Evolutionary conservation across 1,284 basidiomycete genomes (phyloP).

Genomic region (Moesziomyces antarcticus): DNA sequence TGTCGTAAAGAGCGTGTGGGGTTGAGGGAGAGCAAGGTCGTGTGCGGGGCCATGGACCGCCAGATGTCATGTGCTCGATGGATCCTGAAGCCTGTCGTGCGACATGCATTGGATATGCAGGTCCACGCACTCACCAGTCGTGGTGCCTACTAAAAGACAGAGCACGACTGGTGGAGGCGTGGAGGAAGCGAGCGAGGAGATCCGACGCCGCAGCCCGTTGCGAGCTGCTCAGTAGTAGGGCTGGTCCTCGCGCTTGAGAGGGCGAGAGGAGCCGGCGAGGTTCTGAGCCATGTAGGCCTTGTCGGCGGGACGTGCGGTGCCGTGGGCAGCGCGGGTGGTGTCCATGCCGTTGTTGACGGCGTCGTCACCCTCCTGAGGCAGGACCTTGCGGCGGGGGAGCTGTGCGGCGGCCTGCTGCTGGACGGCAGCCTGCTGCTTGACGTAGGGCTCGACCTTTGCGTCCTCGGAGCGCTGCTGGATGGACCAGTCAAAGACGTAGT

Average conservation of each 20-base stretch:
- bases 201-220: conserved; percentile 4
- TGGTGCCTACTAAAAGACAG: too few relatives aligned
- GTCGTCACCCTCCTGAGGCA: conserved; percentile 57
- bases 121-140: too few relatives aligned
- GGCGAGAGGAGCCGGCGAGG: conserved; percentile 41
- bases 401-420: conserved; percentile 54
- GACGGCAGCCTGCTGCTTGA: conserved; percentile 44
- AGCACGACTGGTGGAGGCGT: too few relatives aligned
- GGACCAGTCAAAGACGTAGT: conserved; percentile 68
- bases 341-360: conserved; percentile 50
- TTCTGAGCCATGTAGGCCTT: conserved; percentile 51
- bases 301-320: conserved; percentile 44
- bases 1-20: background rate
- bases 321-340: conserved; percentile 51
- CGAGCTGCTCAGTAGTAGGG: conserved; percentile 43
- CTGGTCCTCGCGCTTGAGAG: conserved; percentile 51
- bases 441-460: conserved; percentile 46
- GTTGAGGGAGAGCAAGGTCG: background rate
- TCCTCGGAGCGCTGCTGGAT: conserved; percentile 66
- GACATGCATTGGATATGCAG: too few relatives aligned
- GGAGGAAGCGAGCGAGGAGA: conserved; percentile 2
- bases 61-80: background rate
- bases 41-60: background rate
- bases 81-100: too few relatives aligned
- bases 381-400: conserved; percentile 66